Evolutionary conservation across 176 grass and related monocot species (phyloP).

Genomic region (Olyra latifolia): DNA sequence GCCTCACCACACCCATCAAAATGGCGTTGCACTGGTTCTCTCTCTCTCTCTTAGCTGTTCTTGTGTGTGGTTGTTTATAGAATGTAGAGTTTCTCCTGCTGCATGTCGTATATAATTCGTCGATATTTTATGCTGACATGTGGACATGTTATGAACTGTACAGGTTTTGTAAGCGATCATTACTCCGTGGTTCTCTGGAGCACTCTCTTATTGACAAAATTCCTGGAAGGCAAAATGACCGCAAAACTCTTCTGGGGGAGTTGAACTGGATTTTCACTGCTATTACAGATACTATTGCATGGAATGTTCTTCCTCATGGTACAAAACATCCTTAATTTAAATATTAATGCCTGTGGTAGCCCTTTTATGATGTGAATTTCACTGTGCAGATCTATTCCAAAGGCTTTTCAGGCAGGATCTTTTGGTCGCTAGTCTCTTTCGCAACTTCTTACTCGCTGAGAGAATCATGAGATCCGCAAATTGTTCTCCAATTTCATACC

Average conservation of each 20-base stretch:
- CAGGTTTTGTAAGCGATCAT: conserved; percentile 87
- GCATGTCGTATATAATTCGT: too few species aligned
- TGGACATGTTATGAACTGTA: conserved; percentile 27
- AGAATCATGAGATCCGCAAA: conserved; percentile 96
- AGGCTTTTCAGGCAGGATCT: conserved; percentile 97
- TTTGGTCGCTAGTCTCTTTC: conserved; percentile 95
- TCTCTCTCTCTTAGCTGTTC: neutral
- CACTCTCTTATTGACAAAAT: conserved; percentile 78
- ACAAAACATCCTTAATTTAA: conserved; percentile 14
- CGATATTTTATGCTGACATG: conserved; percentile 20
- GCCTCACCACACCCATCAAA: conserved; percentile 96
- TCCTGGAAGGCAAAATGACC: conserved; percentile 96
- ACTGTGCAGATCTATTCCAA: conserved; percentile 86
- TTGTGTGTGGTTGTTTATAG: neutral
- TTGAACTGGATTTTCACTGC: conserved; percentile 99
- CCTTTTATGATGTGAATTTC: conserved; percentile 44
- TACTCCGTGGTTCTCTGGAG: conserved; percentile 73
- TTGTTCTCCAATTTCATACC: conserved; percentile 89
- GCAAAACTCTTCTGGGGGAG: conserved; percentile 95
- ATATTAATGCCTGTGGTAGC: neutral
- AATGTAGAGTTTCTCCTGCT: neutral
- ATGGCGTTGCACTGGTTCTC: conserved; percentile 91
- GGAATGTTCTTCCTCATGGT: conserved; percentile 99
- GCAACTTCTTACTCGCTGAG: conserved; percentile 98
- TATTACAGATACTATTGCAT: conserved; percentile 95